Conservation (phyloP, 306 rosid species). For the Prosopis cineraria region DNA sequence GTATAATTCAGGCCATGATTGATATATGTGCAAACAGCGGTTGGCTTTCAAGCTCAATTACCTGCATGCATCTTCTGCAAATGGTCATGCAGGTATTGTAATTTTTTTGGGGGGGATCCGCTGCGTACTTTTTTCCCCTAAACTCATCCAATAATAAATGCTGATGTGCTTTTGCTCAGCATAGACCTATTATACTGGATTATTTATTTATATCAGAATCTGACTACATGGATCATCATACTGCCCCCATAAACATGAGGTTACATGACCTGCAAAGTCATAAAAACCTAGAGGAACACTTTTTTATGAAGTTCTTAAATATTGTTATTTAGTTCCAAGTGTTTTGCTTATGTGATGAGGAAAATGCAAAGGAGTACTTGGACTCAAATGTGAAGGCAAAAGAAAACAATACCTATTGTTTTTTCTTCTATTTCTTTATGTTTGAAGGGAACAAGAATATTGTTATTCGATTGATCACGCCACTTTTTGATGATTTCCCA, state of each 20-base stretch:
- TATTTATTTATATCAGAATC: constrained; percentile 2
- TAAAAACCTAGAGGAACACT: not conserved
- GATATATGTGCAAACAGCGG: constrained; percentile 97
- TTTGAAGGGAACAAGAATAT: constrained; percentile 7
- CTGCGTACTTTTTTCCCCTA: constrained; percentile 20
- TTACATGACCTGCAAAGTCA: not conserved
- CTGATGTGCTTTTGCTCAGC: not conserved
- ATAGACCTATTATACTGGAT: not conserved
- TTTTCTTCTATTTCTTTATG: not conserved
- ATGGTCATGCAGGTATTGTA: constrained; percentile 89
- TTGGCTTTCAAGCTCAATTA: constrained; percentile 87
- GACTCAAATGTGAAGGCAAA: constrained; percentile 8
- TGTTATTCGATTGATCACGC: not conserved
- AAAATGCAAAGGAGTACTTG: not conserved
- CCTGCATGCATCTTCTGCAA: constrained; percentile 96
- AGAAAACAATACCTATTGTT: not conserved
- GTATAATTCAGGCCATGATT: constrained; percentile 97
- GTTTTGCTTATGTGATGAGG: not conserved
- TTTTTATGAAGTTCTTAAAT: not conserved
- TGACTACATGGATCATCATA: not conserved
- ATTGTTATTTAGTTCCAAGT: not conserved
- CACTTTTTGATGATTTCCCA: not conserved
- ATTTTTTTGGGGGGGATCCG: constrained; percentile 23
- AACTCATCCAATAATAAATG: not conserved
- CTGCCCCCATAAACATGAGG: not conserved